phyloP scores from a whole-genome alignment of 2,329 filamentous ascomycete genomes.

The Diaporthe australafricana region DNA sequence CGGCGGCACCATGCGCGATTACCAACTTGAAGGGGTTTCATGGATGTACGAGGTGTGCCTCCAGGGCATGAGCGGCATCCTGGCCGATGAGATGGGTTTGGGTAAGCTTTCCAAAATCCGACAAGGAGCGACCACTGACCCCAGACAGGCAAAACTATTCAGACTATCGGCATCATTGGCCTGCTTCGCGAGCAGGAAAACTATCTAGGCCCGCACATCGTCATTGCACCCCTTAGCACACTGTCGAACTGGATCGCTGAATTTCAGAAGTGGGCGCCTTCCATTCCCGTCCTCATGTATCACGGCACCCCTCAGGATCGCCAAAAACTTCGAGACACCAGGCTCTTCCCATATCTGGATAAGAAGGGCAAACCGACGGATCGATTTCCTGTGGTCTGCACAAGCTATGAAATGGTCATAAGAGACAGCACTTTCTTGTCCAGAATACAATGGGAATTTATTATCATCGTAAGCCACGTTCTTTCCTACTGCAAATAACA shows the following conservation, averaged over 20 bases:
- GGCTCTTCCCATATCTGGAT: slow-evolving; percentile 74
- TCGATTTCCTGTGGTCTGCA: slow-evolving; percentile 91
- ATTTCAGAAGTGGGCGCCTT: slow-evolving; percentile 89
- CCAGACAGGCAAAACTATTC: slow-evolving; percentile 82
- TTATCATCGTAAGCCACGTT: slow-evolving; percentile 79
- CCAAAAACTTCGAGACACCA: slow-evolving; percentile 78
- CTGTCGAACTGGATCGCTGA: slow-evolving; percentile 97
- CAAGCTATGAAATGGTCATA: slow-evolving; percentile 96
- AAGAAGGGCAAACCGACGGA: slow-evolving; percentile 67
- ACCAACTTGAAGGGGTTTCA: slow-evolving; percentile 92
- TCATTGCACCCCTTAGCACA: slow-evolving; percentile 91
- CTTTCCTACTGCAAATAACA: not conserved
- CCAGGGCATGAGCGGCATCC: slow-evolving; percentile 89
- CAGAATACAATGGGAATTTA: slow-evolving; percentile 94
- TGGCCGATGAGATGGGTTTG: slow-evolving; percentile 95
- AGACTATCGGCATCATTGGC: slow-evolving; percentile 89
- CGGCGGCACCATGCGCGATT: slow-evolving; percentile 91
- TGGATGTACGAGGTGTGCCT: slow-evolving; percentile 89
- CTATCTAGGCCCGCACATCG: slow-evolving; percentile 87
- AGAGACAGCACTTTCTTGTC: slow-evolving; percentile 85
- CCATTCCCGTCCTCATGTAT: slow-evolving; percentile 89
- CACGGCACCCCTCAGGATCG: slow-evolving; percentile 86
- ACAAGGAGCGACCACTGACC: slow-evolving; percentile 30
- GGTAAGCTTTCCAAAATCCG: slow-evolving; percentile 52
- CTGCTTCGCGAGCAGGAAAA: slow-evolving; percentile 87